phyloP scores from a whole-genome alignment of 2,329 filamentous ascomycete species.

The Huntiella moniliformis region DNA sequence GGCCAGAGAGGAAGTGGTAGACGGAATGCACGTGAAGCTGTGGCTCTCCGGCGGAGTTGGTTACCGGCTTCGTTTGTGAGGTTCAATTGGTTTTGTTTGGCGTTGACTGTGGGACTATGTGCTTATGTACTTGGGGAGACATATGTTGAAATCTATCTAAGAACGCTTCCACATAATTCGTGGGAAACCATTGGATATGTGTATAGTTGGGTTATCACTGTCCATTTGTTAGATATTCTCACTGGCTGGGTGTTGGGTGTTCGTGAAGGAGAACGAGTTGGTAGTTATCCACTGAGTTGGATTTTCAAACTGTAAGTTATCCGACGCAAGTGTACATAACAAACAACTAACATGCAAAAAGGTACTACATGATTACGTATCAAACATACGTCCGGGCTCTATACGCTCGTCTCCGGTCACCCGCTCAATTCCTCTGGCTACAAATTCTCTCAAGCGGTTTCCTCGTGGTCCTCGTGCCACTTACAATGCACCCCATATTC shows the following conservation, averaged over 20 bases:
- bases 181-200: constrained; percentile 51
- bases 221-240: constrained; percentile 43
- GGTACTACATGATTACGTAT: constrained; percentile 50
- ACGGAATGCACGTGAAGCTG: constrained; percentile 13
- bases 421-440: constrained; percentile 44
- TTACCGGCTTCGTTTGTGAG: constrained; percentile 47
- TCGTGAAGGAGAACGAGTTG: constrained; percentile 45
- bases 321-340: neutral
- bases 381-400: constrained; percentile 52
- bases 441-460: constrained; percentile 44
- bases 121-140: constrained; percentile 51
- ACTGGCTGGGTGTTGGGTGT: constrained; percentile 50
- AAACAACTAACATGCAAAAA: constrained; percentile 7
- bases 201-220: constrained; percentile 50
- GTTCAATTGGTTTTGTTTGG: constrained; percentile 51
- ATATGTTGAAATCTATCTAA: constrained; percentile 49
- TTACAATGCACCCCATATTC: constrained; percentile 41
- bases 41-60: constrained; percentile 33
- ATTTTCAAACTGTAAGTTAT: constrained; percentile 45
- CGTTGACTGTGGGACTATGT: constrained; percentile 41
- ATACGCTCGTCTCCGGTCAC: constrained; percentile 48
- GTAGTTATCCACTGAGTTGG: constrained; percentile 52
- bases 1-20: neutral
- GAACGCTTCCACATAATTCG: constrained; percentile 46
- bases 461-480: constrained; percentile 43